Base-by-base conservation (phyloP, 306 rosid species). In the Cicer bijugum region DNA sequence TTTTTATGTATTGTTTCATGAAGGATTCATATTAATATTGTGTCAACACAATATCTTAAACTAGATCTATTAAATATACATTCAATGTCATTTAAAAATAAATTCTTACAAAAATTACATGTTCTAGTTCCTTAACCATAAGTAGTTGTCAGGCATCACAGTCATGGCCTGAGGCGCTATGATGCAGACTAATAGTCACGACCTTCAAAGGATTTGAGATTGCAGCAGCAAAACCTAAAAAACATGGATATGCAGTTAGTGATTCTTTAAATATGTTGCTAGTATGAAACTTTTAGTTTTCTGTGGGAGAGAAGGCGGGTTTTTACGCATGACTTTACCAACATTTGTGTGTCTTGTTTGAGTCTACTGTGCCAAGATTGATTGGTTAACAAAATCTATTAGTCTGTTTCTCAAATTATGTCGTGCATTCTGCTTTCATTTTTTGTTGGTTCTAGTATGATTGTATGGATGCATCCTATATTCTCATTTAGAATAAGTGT, bases 51-150 rank as follows among this genome's bases (percentile, higher is more conserved):
- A 72, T 42, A 58, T 72, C 51, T 67, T 67, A 75, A 47, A 23
- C 14, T 19, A 66, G 20, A 53, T 67, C 51, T 43, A 38, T 51
- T 38, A 37, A 79, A 14, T 77, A 42, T 17, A 51, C 61, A 52
- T 44, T 63, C 51, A 67, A 23, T 58, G 40, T 44, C 74, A 23
- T 1, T 57, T 51, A 17, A 53, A 14, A 2, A 52, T 38, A 4
- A 9, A 48, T 37, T 69, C 15, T 52, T 42, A 23, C 43, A 56
- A 42, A 79, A 38, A 15, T 47, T 73, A 14, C 79, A 55, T 82
- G 68, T 44, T 71, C 65, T 55, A 80, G 63, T 69, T 82, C 94
- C 95, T 87, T 89, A 83, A 89, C 88, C 42, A 16, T 69, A 70
- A 67, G 11, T 80, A 82, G 89, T 79, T 72, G 43, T 80, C 82